Conservation (phyloP, 495 filamentous ascomycete species). For the Beverwykella pulmonaria region DNA sequence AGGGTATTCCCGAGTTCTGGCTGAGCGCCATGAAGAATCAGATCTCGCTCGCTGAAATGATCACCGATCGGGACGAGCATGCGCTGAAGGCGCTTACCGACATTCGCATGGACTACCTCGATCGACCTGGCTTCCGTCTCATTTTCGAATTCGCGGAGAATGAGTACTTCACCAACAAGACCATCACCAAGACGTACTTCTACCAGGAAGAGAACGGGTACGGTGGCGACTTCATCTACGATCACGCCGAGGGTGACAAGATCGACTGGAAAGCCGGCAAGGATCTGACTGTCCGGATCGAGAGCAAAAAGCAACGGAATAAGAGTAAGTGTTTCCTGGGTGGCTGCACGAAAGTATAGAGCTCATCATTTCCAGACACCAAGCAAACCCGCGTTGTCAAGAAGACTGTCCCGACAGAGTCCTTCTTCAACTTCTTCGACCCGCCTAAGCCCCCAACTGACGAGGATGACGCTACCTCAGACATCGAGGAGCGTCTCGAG, state of each 20-base stretch:
- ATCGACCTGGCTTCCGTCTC: conserved; percentile 94
- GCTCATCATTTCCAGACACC: conserved; percentile 69
- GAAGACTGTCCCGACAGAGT: conserved; percentile 97
- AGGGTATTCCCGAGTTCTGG: conserved; percentile 98
- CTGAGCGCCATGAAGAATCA: conserved; percentile 99
- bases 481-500: conserved; percentile 97
- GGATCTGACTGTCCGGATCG: conserved; percentile 89
- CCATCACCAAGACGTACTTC: conserved; percentile 96
- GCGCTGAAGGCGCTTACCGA: conserved; percentile 90
- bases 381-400: conserved; percentile 99
- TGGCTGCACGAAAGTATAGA: too few relatives aligned
- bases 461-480: conserved; percentile 75
- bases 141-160: conserved; percentile 97
- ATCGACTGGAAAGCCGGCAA: conserved; percentile 95
- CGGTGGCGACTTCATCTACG: conserved; percentile 98
- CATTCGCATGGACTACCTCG: conserved; percentile 98
- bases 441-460: conserved; percentile 84
- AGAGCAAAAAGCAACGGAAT: conserved; percentile 99
- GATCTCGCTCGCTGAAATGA: conserved; percentile 92
- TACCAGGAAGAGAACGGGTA: conserved; percentile 99
- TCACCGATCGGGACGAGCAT: conserved; percentile 93
- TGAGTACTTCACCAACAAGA: conserved; percentile 95
- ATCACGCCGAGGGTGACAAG: conserved; percentile 96
- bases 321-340: too few relatives aligned
- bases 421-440: conserved; percentile 99